Evolutionary conservation across 352 stramenopile species (phyloP).

Genomic region (Pythium volutum): DNA sequence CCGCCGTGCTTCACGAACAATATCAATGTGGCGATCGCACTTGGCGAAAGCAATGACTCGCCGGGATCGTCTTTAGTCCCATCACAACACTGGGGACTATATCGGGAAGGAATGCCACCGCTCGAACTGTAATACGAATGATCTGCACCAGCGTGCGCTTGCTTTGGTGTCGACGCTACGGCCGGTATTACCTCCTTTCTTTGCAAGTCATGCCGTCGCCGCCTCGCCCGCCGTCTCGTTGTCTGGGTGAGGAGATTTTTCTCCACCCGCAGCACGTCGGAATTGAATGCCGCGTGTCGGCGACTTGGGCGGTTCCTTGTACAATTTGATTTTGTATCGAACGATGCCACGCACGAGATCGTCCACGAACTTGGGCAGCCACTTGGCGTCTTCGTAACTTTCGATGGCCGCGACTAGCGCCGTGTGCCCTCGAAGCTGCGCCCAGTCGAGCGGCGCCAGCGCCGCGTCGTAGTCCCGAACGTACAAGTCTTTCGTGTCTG

Average conservation of each 20-base stretch:
- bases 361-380: slow-evolving; percentile 69
- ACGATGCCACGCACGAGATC: slow-evolving; percentile 68
- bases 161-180: too few species aligned
- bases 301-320: slow-evolving; percentile 37
- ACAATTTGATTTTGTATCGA: slow-evolving; percentile 75
- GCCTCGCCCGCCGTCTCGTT: not conserved
- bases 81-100: too few species aligned
- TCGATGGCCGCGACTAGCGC: slow-evolving; percentile 49
- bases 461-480: slow-evolving; percentile 62
- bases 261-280: not conserved
- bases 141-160: too few species aligned
- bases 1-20: too few species aligned
- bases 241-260: not conserved
- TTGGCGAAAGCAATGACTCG: too few species aligned
- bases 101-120: too few species aligned
- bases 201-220: too few species aligned
- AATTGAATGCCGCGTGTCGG: slow-evolving; percentile 18
- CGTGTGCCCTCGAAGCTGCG: slow-evolving; percentile 41
- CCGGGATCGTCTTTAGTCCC: too few species aligned
- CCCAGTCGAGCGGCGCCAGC: slow-evolving; percentile 60
- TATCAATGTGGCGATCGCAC: too few species aligned
- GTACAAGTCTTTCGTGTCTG: slow-evolving; percentile 57
- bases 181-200: too few species aligned
- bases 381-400: slow-evolving; percentile 58
- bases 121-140: too few species aligned